Evolutionary conservation across 1,284 basidiomycete genomes (phyloP), one percentile per base, ranked within the genome.

Genomic region (Naganishia cerealis): DNA sequence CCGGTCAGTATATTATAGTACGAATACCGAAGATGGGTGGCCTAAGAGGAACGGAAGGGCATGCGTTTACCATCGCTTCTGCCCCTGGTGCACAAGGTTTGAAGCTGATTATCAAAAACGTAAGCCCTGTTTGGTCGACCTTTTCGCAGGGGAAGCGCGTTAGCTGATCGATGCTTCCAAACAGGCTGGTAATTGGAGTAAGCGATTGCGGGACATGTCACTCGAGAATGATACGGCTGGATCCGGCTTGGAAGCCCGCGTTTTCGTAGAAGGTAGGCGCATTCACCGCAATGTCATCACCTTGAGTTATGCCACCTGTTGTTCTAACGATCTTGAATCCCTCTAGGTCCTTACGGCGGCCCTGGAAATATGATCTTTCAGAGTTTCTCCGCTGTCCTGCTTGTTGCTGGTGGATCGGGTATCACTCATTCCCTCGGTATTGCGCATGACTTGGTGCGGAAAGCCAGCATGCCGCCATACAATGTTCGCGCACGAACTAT

Each of bases 51-150:
- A 66, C 77, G 33, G 77, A 81, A 63, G 69, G 71, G 9, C 82
- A 83, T 67, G 81, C 80, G 1, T 81, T 82, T 72, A 80, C 80
- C 21, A 81, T 82, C 66, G 78, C 79, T 18, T 78, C 77, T 16
- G 80, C 79, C 0, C 78, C 80, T 15, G 72, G 77, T 59, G 73
- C 73, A 21, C 75, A 77, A 15, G 80, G 79, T 1, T 29, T 63
- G 24, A 65, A 79, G 55, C 72, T 77, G 4, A 71, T 81, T 39
- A 74, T 80, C 70, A 81, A 81, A 69, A 72, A 71, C 46, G 69
- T 71, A 5, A 63, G 68, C 21, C n/a, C 5, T 15, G 18, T n/a
- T 16, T 59, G n/a, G 21, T 8, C 9, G 21, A 8, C 29, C 29
- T 33, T 50, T n/a, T 0, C 46, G 24, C 3, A 50, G 21, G n/a